phyloP scores from a whole-genome alignment of 495 filamentous ascomycete species.

The Trichocladium antarcticum region DNA sequence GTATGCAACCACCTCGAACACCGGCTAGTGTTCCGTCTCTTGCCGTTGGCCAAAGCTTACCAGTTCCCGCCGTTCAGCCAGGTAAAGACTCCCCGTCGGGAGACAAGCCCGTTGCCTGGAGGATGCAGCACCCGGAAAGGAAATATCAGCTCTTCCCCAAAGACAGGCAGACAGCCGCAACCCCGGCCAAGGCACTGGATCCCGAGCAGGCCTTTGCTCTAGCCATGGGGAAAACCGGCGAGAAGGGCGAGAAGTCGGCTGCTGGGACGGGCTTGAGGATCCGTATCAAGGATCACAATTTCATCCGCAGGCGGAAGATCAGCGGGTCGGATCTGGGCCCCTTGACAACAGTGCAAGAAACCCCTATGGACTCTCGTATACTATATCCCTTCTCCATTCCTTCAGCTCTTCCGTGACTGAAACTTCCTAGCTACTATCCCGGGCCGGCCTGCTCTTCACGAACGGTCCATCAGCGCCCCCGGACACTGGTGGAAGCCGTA shows the following conservation, averaged over 20 bases:
- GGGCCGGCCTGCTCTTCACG: conserved; percentile 53
- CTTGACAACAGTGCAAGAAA: conserved; percentile 58
- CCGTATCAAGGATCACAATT: conserved; percentile 42
- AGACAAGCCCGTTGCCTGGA: conserved; percentile 40
- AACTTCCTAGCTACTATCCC: conserved; percentile 56
- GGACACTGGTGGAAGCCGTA: conserved; percentile 39
- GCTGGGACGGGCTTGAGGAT: conserved; percentile 33
- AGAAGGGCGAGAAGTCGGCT: conserved; percentile 33
- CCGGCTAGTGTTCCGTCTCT: not conserved
- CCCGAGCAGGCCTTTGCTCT: conserved; percentile 39
- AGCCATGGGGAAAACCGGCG: conserved; percentile 36
- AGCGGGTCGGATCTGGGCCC: conserved; percentile 53
- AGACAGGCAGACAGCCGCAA: conserved; percentile 31
- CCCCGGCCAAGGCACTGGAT: conserved; percentile 37
- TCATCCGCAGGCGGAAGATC: conserved; percentile 48
- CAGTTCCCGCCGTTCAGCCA: conserved; percentile 16
- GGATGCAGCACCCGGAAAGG: conserved; percentile 42
- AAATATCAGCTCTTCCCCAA: conserved; percentile 46
- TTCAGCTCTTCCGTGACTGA: conserved; percentile 12
- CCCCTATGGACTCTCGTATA: conserved; percentile 65
- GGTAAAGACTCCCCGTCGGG: conserved; percentile 26
- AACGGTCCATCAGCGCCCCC: conserved; percentile 56
- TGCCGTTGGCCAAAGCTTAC: conserved; percentile 24
- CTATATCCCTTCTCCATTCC: conserved; percentile 10
- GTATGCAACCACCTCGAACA: conserved; percentile 30